Evolutionary conservation across 495 filamentous ascomycete species (phyloP).

Genomic region (Hypoxylon lienhwacheense): DNA sequence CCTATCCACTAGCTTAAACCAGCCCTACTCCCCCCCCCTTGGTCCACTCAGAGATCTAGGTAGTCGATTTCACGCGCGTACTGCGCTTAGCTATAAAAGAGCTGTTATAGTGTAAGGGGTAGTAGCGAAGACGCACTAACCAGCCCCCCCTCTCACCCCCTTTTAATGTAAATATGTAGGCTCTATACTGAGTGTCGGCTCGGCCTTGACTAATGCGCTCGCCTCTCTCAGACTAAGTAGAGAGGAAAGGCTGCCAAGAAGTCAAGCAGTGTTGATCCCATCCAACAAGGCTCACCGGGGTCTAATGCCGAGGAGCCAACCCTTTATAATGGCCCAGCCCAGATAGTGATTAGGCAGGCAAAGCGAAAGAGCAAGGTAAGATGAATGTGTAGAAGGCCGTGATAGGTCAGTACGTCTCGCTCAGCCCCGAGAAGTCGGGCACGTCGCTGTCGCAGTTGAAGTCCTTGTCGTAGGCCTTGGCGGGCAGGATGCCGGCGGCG

Average conservation of each 20-base stretch:
- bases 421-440: conserved; percentile 64
- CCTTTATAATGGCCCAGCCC: not conserved
- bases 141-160: too few species aligned
- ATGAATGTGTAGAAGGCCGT: not conserved
- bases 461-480: conserved; percentile 69
- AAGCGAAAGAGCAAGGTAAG: not conserved
- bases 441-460: conserved; percentile 74
- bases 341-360: not conserved
- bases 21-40: too few species aligned
- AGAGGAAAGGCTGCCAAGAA: too few species aligned
- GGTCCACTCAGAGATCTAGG: too few species aligned
- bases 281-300: not conserved
- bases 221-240: not conserved
- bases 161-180: too few species aligned
- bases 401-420: conserved; percentile 27
- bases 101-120: too few species aligned
- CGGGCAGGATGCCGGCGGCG: conserved; percentile 79
- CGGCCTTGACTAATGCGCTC: not conserved
- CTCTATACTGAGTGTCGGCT: too few species aligned
- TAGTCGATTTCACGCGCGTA: too few species aligned
- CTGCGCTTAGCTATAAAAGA: too few species aligned
- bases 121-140: too few species aligned
- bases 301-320: not conserved
- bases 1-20: too few species aligned
- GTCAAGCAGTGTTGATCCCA: too few species aligned